Evolutionary conservation across 108 stramenopile species (phyloP).

Genomic region (Mayamaea pseudoterrestris): DNA sequence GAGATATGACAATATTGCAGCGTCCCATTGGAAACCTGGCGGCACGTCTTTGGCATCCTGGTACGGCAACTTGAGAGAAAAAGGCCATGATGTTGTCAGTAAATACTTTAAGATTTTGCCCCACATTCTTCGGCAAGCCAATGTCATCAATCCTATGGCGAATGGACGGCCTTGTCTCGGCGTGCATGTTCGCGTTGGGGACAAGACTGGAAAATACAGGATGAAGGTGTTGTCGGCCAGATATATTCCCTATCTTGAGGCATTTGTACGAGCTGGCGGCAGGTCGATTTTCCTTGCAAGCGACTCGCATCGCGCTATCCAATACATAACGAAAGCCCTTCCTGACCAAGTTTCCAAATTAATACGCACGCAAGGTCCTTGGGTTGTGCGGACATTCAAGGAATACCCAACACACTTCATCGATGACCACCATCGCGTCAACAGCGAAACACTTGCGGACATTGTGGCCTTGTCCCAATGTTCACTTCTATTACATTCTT

Average conservation of each 20-base stretch:
- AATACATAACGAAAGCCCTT: constrained; percentile 12
- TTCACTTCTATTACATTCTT: constrained; percentile 24
- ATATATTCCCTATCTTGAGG: constrained; percentile 17
- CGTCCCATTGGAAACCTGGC: constrained; percentile 11
- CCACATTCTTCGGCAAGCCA: constrained; percentile 9
- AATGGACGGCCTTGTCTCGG: constrained; percentile 17
- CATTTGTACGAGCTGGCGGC: constrained; percentile 21
- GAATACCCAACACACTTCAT: constrained; percentile 27
- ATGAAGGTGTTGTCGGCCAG: constrained; percentile 11
- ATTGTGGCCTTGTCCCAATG: constrained; percentile 33
- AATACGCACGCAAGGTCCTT: constrained; percentile 16
- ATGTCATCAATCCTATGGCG: constrained; percentile 14
- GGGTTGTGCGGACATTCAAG: constrained; percentile 17
- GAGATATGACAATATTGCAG: constrained; percentile 22
- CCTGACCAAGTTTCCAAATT: neutral
- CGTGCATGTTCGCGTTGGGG: constrained; percentile 26
- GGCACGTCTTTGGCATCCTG: constrained; percentile 6
- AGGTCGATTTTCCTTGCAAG: constrained; percentile 19
- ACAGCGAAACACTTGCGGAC: constrained; percentile 30
- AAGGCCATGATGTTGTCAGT: constrained; percentile 10
- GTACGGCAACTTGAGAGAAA: constrained; percentile 13
- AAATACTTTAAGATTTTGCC: constrained; percentile 20
- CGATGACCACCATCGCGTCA: constrained; percentile 30
- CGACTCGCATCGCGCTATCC: constrained; percentile 14
- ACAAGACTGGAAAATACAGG: constrained; percentile 24